Percentiles rank a stretch among this genome's conserved stretches.
phyloP scores from a whole-genome alignment of 2,329 filamentous ascomycete species.

The Xylaria sp. region DNA sequence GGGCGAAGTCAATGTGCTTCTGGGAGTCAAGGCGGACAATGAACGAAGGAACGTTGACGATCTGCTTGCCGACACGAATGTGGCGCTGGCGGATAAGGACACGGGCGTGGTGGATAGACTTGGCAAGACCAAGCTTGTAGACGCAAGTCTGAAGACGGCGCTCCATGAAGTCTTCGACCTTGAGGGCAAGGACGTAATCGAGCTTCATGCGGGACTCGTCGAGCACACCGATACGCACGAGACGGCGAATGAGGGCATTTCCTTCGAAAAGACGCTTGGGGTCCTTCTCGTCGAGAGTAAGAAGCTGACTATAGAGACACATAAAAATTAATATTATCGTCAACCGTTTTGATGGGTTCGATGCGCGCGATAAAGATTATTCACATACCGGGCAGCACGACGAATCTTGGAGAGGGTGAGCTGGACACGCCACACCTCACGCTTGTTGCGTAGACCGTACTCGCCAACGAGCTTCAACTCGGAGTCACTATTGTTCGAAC shows the following conservation, averaged over 20 bases:
- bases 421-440: conserved; percentile 99
- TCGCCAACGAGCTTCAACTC: conserved; percentile 99
- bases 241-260: conserved; percentile 99
- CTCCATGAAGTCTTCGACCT: conserved; percentile 99
- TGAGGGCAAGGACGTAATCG: conserved; percentile 99
- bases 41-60: conserved; percentile 99
- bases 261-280: conserved; percentile 99
- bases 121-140: conserved; percentile 99
- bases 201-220: conserved; percentile 99
- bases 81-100: conserved; percentile 99
- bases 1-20: conserved; percentile 99
- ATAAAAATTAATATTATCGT: conserved; percentile 15
- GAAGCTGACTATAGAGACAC: conserved; percentile 81
- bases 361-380: background rate
- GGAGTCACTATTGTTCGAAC: conserved; percentile 75
- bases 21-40: conserved; percentile 99
- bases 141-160: conserved; percentile 99
- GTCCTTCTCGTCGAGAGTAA: conserved; percentile 99
- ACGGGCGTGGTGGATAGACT: conserved; percentile 99
- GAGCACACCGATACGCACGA: conserved; percentile 98
- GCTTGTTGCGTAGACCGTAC: conserved; percentile 99
- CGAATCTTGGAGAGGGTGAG: conserved; percentile 99
- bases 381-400: conserved; percentile 98
- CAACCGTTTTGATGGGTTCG: background rate
- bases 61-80: conserved; percentile 99